Base-by-base conservation (phyloP, 2,329 filamentous ascomycete species). In the Penicillium rolfsii region DNA sequence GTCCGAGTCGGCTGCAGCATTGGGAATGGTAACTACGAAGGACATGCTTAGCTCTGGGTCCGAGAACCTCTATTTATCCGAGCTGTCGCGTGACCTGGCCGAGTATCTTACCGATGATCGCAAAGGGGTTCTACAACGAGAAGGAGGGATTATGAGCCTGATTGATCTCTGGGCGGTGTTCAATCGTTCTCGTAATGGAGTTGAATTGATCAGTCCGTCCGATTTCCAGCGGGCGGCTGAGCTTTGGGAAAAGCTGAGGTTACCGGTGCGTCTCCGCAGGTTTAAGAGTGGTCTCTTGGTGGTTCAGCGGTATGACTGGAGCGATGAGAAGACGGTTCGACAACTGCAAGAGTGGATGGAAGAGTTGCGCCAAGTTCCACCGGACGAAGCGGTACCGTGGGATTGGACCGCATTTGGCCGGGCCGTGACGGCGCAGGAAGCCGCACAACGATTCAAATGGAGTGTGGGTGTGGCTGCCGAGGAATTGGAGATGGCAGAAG, bases 401-500 rank as follows among this genome's bases (percentile, higher is more conserved):
- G 89, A 96, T 70, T 91, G 89, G 89, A 82, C 82, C 50, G 71
- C 81, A 43, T 97, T 92, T 74, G 93, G 95, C 0, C 85, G 89
- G 58, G 93, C 95, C 9, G 88, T 98, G 30, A 97, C 93, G 14
- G 92, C 93, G 1, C 91, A 95, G 72, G 93, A 98, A 72, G 87
- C 88, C 0, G 95, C 95, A 0, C 91, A 96, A 75, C 83, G 87
- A 53, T 99, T 99, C 77, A 91, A 93, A 5, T 99, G 95, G 95
- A 98, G 95, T 74, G 89, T 99, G 7, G 95, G 95, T 8, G 94
- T 99, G 24, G 95, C 95, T 1, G 91, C 90, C 61, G 95, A 98
- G 75, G 95, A 99, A 78, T 82, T 99, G 12, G 91, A 97, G 74
- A 97, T 99, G 94, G 93, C 93, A 0, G 95, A 99, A 76, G 94